These are phyloP conservation scores for Elasticomyces elasticus DNA, from an alignment of 495 filamentous ascomycete genomes.

Conservation along the genomic window DNA sequence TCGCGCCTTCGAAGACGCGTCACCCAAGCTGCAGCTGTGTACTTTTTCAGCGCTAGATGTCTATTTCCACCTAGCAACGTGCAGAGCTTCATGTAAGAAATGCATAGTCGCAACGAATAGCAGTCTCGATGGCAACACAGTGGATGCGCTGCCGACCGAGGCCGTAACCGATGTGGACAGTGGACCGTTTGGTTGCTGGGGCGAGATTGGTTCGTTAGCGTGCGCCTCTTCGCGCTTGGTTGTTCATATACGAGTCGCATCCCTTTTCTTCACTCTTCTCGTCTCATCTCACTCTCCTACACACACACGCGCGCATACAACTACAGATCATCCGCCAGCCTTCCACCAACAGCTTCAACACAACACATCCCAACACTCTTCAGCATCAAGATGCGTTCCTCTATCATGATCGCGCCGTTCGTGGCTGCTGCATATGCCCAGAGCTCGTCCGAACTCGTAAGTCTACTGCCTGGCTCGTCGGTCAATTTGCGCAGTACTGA, in stretches of 20 bases:
- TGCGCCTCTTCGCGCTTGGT: background rate
- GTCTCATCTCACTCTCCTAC: background rate
- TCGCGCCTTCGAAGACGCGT: slow-evolving; percentile 1
- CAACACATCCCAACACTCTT: slow-evolving; percentile 4
- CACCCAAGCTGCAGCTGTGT: background rate
- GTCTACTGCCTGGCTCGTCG: background rate
- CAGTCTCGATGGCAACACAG: slow-evolving; percentile 1
- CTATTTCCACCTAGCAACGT: background rate
- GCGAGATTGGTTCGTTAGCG: slow-evolving; percentile 2
- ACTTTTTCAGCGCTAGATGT: background rate
- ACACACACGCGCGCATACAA: background rate
- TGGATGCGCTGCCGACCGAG: background rate
- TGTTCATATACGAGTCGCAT: background rate
- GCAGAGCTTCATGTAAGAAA: background rate
- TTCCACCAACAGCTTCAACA: background rate
- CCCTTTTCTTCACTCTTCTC: background rate
- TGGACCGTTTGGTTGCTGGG: background rate
- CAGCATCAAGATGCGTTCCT: slow-evolving; percentile 30
- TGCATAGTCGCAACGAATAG: background rate
- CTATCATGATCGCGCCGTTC: slow-evolving; percentile 28
- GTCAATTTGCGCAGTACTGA: background rate
- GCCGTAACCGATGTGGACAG: too few species aligned
- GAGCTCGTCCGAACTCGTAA: slow-evolving; percentile 4
- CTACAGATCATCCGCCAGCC: background rate
- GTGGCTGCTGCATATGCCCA: slow-evolving; percentile 25